These are phyloP conservation scores for Fraxinus floribunda DNA, from an alignment of 305 asterid species.

Conservation along the genomic window DNA sequence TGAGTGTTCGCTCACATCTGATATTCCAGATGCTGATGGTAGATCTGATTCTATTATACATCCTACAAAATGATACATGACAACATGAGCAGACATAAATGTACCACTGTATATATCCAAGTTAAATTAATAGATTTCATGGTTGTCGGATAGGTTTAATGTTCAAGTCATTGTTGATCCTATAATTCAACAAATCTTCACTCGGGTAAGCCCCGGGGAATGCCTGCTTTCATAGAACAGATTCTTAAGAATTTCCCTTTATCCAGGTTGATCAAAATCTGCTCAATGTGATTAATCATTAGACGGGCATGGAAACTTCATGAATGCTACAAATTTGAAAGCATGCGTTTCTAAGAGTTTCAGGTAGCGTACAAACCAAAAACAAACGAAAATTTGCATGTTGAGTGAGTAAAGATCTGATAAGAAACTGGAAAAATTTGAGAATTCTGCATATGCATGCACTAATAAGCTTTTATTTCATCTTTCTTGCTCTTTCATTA, in stretches of 20 bases:
- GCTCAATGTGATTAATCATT: conserved; percentile 15
- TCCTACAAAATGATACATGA: conserved; percentile 33
- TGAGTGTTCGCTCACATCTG: conserved; percentile 36
- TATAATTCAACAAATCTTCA: neutral
- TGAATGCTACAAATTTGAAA: neutral
- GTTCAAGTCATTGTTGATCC: neutral
- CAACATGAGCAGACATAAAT: neutral
- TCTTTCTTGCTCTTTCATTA: neutral
- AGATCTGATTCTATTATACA: conserved; percentile 35
- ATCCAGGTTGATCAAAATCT: conserved; percentile 11
- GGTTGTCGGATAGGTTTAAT: neutral
- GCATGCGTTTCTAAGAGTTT: conserved; percentile 1
- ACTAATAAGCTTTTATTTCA: neutral
- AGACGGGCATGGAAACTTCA: neutral
- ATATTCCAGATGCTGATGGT: conserved; percentile 54
- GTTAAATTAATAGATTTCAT: neutral
- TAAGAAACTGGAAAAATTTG: neutral
- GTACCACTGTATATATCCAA: neutral
- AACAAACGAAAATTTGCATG: conserved; percentile 1
- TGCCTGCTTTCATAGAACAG: conserved; percentile 3
- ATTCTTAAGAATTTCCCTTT: conserved; percentile 7
- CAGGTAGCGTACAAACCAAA: conserved; percentile 25
- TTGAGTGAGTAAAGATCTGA: neutral
- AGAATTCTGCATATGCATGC: conserved; percentile 1
- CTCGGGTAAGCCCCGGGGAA: neutral